phyloP scores from a whole-genome alignment of 768 basidiomycete species.

The Boletus subparvulus region DNA sequence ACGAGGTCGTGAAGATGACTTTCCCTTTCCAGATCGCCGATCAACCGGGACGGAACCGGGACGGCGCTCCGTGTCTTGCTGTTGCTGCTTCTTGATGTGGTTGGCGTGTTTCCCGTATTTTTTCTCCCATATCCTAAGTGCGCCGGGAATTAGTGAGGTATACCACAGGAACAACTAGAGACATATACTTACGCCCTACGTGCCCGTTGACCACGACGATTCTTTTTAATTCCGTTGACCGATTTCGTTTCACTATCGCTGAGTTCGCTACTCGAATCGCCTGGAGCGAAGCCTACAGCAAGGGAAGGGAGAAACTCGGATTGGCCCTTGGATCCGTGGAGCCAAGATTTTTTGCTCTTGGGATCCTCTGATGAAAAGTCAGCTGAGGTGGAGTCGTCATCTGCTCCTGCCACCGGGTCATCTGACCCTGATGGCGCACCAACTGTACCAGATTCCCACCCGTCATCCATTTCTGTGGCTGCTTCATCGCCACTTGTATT shows the following conservation, averaged over 20 bases:
- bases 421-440: conserved; percentile 24
- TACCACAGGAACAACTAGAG: not conserved
- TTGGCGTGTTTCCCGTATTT: conserved; percentile 91
- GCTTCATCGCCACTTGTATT: conserved; percentile 6
- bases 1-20: not conserved
- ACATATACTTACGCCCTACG: conserved; percentile 76
- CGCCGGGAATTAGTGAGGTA: conserved; percentile 1
- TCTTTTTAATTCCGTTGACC: conserved; percentile 66
- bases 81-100: conserved; percentile 70
- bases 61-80: conserved; percentile 19
- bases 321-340: conserved; percentile 25
- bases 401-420: conserved; percentile 40
- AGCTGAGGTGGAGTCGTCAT: conserved; percentile 24
- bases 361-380: conserved; percentile 13
- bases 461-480: conserved; percentile 20
- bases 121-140: conserved; percentile 91
- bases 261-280: conserved; percentile 76
- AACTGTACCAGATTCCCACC: conserved; percentile 46
- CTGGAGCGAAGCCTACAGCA: conserved; percentile 79
- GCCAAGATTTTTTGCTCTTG: conserved; percentile 18
- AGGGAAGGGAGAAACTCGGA: conserved; percentile 87
- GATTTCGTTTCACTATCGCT: conserved; percentile 61
- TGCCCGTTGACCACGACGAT: conserved; percentile 92
- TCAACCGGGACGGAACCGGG: conserved; percentile 12
- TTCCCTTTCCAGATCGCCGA: conserved; percentile 20